Evolutionary conservation across 306 rosid genomes (phyloP).

Genomic region (Rubus parviflorus): DNA sequence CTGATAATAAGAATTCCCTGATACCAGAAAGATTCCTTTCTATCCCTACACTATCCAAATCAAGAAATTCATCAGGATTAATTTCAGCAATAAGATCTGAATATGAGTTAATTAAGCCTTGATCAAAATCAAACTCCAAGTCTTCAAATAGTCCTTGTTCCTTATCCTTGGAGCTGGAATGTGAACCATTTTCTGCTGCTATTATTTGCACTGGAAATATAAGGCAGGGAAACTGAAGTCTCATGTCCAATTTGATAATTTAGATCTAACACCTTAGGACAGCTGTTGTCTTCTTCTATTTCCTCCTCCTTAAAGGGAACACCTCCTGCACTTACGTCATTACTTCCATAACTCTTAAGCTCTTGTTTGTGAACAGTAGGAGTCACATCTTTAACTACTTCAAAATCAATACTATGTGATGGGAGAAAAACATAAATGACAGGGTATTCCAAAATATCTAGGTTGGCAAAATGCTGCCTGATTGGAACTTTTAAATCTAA

Average conservation of each 20-base stretch:
- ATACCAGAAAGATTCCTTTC: conserved; percentile 26
- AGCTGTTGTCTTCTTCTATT: conserved; percentile 53
- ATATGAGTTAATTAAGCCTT: conserved; percentile 53
- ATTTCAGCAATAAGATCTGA: conserved; percentile 52
- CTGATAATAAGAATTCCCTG: conserved; percentile 27
- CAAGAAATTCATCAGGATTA: conserved; percentile 58
- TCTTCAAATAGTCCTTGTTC: conserved; percentile 37
- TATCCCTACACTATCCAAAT: conserved; percentile 46
- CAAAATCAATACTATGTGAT: conserved; percentile 57
- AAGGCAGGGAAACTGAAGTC: conserved; percentile 38
- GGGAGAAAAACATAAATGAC: conserved; percentile 68
- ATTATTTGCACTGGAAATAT: conserved; percentile 25
- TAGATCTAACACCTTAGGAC: conserved; percentile 56
- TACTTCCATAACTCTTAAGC: conserved; percentile 31
- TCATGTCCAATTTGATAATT: conserved; percentile 44
- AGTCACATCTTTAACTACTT: conserved; percentile 49
- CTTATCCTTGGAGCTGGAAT: conserved; percentile 20
- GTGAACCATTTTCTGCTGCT: conserved; percentile 33
- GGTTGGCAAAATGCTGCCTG: conserved; percentile 60
- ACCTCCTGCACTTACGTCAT: conserved; percentile 41
- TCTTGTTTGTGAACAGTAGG: conserved; percentile 35
- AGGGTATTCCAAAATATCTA: conserved; percentile 80
- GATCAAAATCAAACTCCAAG: conserved; percentile 57
- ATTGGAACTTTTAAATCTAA: conserved; percentile 66
- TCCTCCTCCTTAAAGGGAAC: conserved; percentile 71